Conservation (phyloP, 257 asterid species). For the Ilex asprella region DNA sequence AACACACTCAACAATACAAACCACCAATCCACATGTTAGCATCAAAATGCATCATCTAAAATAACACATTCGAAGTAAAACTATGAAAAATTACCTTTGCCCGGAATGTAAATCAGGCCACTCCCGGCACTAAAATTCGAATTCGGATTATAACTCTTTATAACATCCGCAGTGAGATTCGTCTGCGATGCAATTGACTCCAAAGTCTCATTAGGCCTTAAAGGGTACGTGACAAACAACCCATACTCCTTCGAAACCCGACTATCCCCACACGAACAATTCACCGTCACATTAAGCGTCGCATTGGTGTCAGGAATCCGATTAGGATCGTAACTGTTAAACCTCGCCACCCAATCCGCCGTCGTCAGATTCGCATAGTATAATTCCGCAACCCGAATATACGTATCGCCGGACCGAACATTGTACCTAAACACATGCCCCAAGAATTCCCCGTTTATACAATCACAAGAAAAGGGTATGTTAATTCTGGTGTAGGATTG, state of each 20-base stretch:
- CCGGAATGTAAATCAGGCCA: conserved; percentile 64
- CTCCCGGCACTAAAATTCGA: conserved; percentile 39
- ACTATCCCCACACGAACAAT: conserved; percentile 75
- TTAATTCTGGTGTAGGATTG: conserved; percentile 29
- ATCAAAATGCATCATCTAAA: too few relatives aligned
- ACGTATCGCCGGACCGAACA: conserved; percentile 34
- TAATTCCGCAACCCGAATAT: conserved; percentile 19
- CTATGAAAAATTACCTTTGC: conserved; percentile 42
- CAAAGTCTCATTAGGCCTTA: conserved; percentile 46
- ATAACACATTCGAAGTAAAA: too few relatives aligned
- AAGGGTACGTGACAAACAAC: conserved; percentile 72
- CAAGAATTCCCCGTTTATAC: conserved; percentile 39
- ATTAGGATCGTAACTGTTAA: conserved; percentile 32
- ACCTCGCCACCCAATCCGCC: conserved; percentile 24
- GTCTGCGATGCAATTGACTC: conserved; percentile 38
- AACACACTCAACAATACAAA: too few relatives aligned
- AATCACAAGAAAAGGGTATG: conserved; percentile 69
- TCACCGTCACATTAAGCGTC: conserved; percentile 51
- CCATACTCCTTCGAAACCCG: conserved; percentile 46
- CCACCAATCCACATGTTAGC: too few relatives aligned
- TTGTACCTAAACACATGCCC: conserved; percentile 47
- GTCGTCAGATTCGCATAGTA: conserved; percentile 62
- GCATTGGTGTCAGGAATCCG: conserved; percentile 46
- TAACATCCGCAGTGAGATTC: conserved; percentile 41
- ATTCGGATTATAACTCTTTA: conserved; percentile 54